A percentile compares a stretch with the other conserved stretches of the same genome.
Conservation (phyloP, 2,329 filamentous ascomycete genomes). For the Colletotrichum destructivum region DNA sequence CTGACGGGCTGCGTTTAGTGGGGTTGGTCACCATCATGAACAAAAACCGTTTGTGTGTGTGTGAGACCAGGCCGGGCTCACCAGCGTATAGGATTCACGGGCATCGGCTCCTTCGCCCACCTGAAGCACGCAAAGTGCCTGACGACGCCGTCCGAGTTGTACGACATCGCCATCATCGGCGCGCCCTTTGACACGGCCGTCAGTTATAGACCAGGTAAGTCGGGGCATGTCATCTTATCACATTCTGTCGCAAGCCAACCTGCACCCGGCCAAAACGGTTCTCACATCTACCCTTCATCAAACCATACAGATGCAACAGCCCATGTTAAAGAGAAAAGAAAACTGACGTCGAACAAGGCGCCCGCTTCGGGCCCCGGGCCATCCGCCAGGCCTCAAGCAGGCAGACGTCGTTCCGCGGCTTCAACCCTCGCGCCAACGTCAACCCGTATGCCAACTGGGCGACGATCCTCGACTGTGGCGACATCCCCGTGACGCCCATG, state of each 20-base stretch:
- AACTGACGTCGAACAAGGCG: slow-evolving; percentile 58
- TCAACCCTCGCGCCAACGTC: slow-evolving; percentile 85
- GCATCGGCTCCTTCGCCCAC: slow-evolving; percentile 83
- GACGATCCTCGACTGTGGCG: slow-evolving; percentile 87
- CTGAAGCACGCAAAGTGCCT: slow-evolving; percentile 79
- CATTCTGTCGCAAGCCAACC: neutral
- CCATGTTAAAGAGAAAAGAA: no score
- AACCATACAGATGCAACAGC: neutral
- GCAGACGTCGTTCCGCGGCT: slow-evolving; percentile 82
- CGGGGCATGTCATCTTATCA: neutral
- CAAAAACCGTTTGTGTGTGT: neutral
- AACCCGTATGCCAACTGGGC: slow-evolving; percentile 90
- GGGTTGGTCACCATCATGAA: slow-evolving; percentile 33
- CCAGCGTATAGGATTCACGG: slow-evolving; percentile 69
- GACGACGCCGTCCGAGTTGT: slow-evolving; percentile 73
- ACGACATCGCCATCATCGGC: slow-evolving; percentile 81
- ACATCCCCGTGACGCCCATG: slow-evolving; percentile 89
- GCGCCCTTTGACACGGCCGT: slow-evolving; percentile 83
- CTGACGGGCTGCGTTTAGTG: slow-evolving; percentile 30
- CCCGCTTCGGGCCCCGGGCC: slow-evolving; percentile 88
- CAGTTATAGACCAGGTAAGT: slow-evolving; percentile 76
- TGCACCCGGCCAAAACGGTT: neutral
- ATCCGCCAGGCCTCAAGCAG: slow-evolving; percentile 88
- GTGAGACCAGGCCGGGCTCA: slow-evolving; percentile 58
- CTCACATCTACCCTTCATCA: neutral